Evolutionary conservation across 2,329 filamentous ascomycete genomes (phyloP), one percentile per base, ranked within the genome.

Genomic region (Hypoxylon sp.): DNA sequence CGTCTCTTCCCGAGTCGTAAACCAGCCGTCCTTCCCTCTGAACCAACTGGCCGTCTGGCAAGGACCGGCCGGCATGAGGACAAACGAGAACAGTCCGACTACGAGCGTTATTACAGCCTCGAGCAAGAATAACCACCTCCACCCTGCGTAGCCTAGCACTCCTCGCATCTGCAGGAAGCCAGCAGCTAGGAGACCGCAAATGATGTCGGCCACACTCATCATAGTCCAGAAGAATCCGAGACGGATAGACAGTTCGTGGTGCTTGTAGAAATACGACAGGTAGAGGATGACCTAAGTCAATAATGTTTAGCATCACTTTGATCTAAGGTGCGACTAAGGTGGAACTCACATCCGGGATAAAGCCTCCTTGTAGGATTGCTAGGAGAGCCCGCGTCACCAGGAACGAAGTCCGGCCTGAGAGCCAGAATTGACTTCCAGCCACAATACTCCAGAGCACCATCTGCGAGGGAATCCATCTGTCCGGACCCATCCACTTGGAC

Each of bases 1-100:
- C 39, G 78, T 76, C 46, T 85, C 81, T 69, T 87, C 85, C 5
- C 82, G 81, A 39, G 86, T 82, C 0, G 73, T 83, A 74, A 88
- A 88, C 86, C 85, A 88, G 2, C 83, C 80, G 2, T 66, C 52
- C 25, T 82, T 82, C 0, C 77, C 78, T 3, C 81, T 77, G 67
- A 83, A 82, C 79, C 79, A 82, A n/a, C 77, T 78, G 56, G 81
- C 81, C 0, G 82, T 84, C 67, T 83, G 79, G 1, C 78, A 77
- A 0, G 77, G 76, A 0, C 78, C 79, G 0, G 78, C 76, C 1
- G 84, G 84, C 79, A 87, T 83, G 45, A 83, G 78, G 58, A 85
- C 80, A 70, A 81, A 85, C 0, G 83, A 82, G 32, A 79, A 74
- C 1, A 86, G 59, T 0, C 85, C 84, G 25, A 87, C 79, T 9